Conservation (phyloP, 2,329 filamentous ascomycete species). For the Sclerotinia subarctica region DNA sequence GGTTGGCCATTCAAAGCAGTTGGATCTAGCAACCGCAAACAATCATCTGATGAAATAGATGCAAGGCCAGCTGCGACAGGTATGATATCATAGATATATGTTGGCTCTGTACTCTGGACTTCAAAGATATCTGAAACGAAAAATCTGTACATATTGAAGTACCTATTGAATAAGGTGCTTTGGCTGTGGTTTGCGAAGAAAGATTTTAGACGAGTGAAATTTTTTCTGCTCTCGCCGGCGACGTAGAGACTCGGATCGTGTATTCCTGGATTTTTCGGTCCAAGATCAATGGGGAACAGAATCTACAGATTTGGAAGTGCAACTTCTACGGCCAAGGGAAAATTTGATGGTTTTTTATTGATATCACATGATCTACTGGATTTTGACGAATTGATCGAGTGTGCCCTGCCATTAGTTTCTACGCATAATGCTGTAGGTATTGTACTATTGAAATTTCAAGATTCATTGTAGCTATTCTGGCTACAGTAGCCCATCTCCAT, state of each 20-base stretch:
- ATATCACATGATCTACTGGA: slow-evolving; percentile 11
- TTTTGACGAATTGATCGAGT: neutral
- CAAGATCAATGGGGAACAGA: neutral
- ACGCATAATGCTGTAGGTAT: neutral
- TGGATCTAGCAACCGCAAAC: slow-evolving; percentile 63
- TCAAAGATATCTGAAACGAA: slow-evolving; percentile 30
- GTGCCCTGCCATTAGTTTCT: neutral
- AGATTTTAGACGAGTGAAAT: neutral
- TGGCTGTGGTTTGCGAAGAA: slow-evolving; percentile 1
- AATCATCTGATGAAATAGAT: slow-evolving; percentile 66
- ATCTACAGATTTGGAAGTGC: neutral
- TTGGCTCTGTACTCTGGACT: slow-evolving; percentile 32
- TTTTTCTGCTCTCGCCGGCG: slow-evolving; percentile 7
- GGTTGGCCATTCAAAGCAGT: slow-evolving; percentile 52
- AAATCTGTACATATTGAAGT: slow-evolving; percentile 38
- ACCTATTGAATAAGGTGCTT: slow-evolving; percentile 32
- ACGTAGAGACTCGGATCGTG: neutral
- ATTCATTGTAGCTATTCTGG: neutral
- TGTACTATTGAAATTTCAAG: neutral
- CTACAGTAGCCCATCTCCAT: neutral
- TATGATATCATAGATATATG: slow-evolving; percentile 47
- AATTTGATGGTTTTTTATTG: neutral
- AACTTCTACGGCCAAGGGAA: neutral
- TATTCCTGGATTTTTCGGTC: neutral
- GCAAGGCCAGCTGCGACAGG: slow-evolving; percentile 34